Base-by-base conservation (phyloP, 345 rosid species). In the Euphorbia pulcherrima region DNA sequence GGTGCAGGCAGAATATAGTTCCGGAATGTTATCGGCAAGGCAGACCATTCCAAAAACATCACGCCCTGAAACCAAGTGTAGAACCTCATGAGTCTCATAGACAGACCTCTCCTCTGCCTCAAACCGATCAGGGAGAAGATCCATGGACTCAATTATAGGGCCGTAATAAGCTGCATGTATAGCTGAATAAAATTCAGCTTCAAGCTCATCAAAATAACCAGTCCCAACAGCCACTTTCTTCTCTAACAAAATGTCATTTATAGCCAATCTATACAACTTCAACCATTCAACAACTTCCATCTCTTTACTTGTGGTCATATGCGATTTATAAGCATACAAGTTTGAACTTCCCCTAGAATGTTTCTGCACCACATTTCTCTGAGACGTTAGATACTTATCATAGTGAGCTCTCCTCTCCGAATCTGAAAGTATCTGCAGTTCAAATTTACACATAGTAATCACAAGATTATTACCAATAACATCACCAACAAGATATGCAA, bases 41-140 rank as follows among this genome's bases (percentile, higher is more conserved):
- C 87, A 81, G 62, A 93, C 92, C 94, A 87, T 87, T 18, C 98
- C 98, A 75, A 93, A 90, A 81, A 93, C 88, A 80, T 89, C 81
- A 33, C 89, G 80, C 62, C 98, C 98, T 0, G 97, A 90, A 24
- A 93, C 98, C 84, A 93, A 87, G 60, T 89, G 98, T 71, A 93
- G 81, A 53, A 93, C 89, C 71, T 93, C 97, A 5, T 79, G 79
- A 57, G 85, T 89, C 35, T 86, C 90, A 71, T 48, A 81, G 51
- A 82, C 83, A 78, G 98, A 93, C 73, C 98, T 89, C 72, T 90
- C 98, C 86, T 93, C 97, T 5, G 97, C 98, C 85, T 93, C 97
- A 71, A 93, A 93, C 68, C 90, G 76, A 69, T 86, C 88, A 1
- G 98, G 98, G 75, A 93, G 96, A 77, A 85, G 83, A 72, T 90